A percentile compares a stretch with the other conserved stretches of the same genome.
These are phyloP conservation scores for Helianthus tuberosus DNA, from an alignment of 129 eudicot genomes.

Conservation along the genomic window DNA sequence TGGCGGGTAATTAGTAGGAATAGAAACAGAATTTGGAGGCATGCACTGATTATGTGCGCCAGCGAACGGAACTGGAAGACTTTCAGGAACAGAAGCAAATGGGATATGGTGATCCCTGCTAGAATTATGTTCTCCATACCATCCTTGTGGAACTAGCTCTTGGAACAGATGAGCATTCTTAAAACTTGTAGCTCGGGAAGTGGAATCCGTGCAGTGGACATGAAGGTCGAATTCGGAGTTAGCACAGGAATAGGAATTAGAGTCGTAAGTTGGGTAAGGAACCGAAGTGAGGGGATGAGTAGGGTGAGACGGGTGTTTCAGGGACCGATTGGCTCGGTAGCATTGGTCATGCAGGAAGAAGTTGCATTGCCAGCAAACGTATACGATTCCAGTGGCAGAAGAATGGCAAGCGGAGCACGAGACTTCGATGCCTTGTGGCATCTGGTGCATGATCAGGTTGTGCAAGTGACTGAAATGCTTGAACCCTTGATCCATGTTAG, in stretches of 20 bases:
- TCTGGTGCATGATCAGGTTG: conserved; percentile 34
- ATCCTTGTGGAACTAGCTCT: conserved; percentile 26
- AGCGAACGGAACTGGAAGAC: neutral
- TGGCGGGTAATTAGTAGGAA: too few relatives aligned
- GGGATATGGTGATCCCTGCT: conserved; percentile 13
- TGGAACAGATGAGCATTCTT: conserved; percentile 29
- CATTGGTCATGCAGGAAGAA: conserved; percentile 46
- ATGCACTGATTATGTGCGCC: neutral
- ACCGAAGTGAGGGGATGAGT: conserved; percentile 54
- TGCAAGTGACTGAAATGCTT: conserved; percentile 64
- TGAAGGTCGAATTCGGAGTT: conserved; percentile 67
- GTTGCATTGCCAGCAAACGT: conserved; percentile 39
- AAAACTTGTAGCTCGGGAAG: conserved; percentile 35
- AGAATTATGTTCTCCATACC: conserved; percentile 22
- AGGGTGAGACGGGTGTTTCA: conserved; percentile 59
- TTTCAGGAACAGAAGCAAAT: neutral
- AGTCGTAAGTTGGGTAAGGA: conserved; percentile 69
- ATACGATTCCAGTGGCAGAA: conserved; percentile 22
- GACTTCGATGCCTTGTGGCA: conserved; percentile 27
- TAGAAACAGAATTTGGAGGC: neutral
- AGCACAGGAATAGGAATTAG: conserved; percentile 59
- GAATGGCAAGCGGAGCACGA: conserved; percentile 48
- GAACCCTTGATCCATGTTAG: conserved; percentile 26
- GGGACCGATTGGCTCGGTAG: conserved; percentile 51
- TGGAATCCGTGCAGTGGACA: conserved; percentile 55